phyloP scores from a whole-genome alignment of 371 early-diverging fungal genomes.

The Mucor piriformis region DNA sequence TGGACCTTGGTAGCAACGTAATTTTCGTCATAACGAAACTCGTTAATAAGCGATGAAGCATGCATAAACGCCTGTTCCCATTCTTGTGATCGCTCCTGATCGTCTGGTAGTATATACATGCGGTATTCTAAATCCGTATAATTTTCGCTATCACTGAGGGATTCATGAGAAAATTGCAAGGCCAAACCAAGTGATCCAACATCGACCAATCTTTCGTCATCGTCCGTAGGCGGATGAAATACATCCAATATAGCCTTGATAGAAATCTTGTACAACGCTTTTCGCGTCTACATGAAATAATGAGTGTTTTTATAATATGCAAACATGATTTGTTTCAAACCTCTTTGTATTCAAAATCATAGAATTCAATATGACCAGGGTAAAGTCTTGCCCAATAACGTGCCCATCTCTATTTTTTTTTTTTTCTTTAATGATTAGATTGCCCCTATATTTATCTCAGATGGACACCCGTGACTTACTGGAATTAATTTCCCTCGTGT shows the following conservation, averaged over 20 bases:
- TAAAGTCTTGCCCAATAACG: conserved; percentile 47
- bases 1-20: conserved; percentile 12
- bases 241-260: conserved; percentile 31
- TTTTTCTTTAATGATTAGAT: background rate
- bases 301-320: background rate
- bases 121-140: conserved; percentile 35
- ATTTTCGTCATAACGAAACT: conserved; percentile 18
- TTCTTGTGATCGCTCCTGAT: conserved; percentile 21
- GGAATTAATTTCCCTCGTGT: conserved; percentile 41
- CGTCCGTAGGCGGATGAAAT: conserved; percentile 43
- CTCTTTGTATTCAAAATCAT: conserved; percentile 54
- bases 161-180: conserved; percentile 39
- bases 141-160: conserved; percentile 10
- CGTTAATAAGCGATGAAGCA: conserved; percentile 21
- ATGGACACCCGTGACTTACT: conserved; percentile 27
- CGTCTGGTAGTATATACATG: conserved; percentile 52
- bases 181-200: conserved; percentile 46
- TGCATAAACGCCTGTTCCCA: conserved; percentile 43
- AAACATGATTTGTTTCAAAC: conserved; percentile 10
- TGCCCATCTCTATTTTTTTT: conserved; percentile 39
- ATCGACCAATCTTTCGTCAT: conserved; percentile 51
- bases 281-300: conserved; percentile 24
- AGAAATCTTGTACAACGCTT: conserved; percentile 35
- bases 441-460: background rate
- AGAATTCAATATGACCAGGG: conserved; percentile 36